Evolutionary conservation across 805 yeast species (phyloP).

Genomic region (Zygoascus bituminiphila): DNA sequence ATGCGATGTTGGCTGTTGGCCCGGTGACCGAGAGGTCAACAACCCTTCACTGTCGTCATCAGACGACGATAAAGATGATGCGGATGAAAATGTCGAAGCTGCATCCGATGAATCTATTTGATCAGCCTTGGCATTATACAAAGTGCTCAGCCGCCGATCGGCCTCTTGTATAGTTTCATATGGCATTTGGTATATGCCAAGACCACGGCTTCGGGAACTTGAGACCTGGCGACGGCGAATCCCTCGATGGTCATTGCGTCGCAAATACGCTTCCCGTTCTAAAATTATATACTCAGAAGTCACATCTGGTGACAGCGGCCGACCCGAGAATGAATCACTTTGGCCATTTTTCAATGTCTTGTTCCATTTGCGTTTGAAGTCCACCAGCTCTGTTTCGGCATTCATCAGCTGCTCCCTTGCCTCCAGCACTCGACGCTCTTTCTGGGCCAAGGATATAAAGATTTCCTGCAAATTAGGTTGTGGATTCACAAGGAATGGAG

Average conservation of each 20-base stretch:
- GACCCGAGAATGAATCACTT: background rate
- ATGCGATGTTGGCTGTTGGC: background rate
- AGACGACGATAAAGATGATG: background rate
- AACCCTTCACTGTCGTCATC: background rate
- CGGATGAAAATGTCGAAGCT: background rate
- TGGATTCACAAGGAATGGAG: constrained; percentile 18
- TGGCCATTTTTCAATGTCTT: constrained; percentile 9
- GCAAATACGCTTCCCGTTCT: background rate
- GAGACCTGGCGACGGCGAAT: background rate
- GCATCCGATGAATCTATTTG: background rate
- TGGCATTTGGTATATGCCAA: background rate
- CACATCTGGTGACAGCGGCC: background rate
- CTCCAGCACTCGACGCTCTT: constrained; percentile 30
- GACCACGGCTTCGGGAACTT: background rate
- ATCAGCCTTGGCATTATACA: background rate
- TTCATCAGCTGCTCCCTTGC: constrained; percentile 24
- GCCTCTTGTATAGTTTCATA: background rate
- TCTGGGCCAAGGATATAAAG: constrained; percentile 26
- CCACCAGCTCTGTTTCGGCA: constrained; percentile 23
- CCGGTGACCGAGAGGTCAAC: background rate
- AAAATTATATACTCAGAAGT: background rate
- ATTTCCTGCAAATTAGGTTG: constrained; percentile 25
- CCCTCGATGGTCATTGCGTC: background rate
- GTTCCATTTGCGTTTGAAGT: constrained; percentile 18
- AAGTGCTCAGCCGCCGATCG: background rate